These are phyloP conservation scores for Xylariaceae sp. DNA, from an alignment of 2,329 filamentous ascomycete species.

Conservation along the genomic window DNA sequence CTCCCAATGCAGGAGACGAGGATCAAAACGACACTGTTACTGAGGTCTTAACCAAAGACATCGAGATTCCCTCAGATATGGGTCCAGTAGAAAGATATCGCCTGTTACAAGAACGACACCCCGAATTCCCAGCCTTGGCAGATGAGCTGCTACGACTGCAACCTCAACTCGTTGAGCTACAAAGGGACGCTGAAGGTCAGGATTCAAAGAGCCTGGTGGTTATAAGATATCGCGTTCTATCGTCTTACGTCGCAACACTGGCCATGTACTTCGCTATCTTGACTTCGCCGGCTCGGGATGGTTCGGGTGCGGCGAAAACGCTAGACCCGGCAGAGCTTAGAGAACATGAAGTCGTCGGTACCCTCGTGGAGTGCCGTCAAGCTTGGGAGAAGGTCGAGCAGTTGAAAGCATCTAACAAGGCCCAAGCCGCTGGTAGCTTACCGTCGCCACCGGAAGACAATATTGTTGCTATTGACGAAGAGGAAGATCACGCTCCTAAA, in stretches of 20 bases:
- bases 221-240: constrained; percentile 74
- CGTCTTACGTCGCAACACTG: constrained; percentile 80
- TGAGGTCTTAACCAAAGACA: constrained; percentile 74
- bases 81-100: constrained; percentile 67
- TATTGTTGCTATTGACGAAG: constrained; percentile 30
- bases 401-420: constrained; percentile 46
- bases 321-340: constrained; percentile 75
- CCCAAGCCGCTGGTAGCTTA: constrained; percentile 11
- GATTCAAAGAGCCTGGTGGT: constrained; percentile 52
- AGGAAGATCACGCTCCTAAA: constrained; percentile 24
- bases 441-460: constrained; percentile 23
- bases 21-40: constrained; percentile 63
- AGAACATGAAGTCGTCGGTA: constrained; percentile 88
- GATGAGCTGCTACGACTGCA: constrained; percentile 76
- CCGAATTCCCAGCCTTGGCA: constrained; percentile 83
- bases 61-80: constrained; percentile 80
- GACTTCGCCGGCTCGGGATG: constrained; percentile 69
- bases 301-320: constrained; percentile 49
- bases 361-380: constrained; percentile 71
- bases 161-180: constrained; percentile 55
- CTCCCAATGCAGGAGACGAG: constrained; percentile 45
- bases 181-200: constrained; percentile 52
- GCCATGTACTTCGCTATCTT: constrained; percentile 93
- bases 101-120: constrained; percentile 76
- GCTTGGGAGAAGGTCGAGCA: constrained; percentile 74